Evolutionary conservation across 164 flowering plant species (phyloP).

Genomic region (Nelumbo lutea): DNA sequence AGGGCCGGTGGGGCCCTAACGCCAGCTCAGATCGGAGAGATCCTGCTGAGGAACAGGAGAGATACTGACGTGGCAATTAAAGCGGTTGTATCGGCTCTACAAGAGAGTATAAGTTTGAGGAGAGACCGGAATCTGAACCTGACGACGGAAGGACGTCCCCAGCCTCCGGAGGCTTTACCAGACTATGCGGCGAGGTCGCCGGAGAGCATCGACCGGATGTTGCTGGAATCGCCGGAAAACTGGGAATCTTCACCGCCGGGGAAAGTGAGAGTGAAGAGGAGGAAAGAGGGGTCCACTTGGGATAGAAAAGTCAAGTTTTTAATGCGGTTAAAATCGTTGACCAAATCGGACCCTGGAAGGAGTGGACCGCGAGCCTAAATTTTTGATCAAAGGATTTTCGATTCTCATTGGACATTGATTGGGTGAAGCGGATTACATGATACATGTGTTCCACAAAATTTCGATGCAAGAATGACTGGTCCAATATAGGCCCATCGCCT

Average conservation of each 20-base stretch:
- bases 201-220: slow-evolving; percentile 22
- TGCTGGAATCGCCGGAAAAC: slow-evolving; percentile 33
- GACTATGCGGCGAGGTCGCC: slow-evolving; percentile 17
- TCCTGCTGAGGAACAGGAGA: slow-evolving; percentile 39
- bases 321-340: slow-evolving; percentile 39
- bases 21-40: slow-evolving; percentile 60
- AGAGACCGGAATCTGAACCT: not conserved
- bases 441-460: too few relatives aligned
- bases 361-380: slow-evolving; percentile 12
- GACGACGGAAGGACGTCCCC: slow-evolving; percentile 5
- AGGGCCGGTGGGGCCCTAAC: slow-evolving; percentile 46
- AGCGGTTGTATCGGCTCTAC: slow-evolving; percentile 45
- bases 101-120: slow-evolving; percentile 21
- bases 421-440: too few relatives aligned
- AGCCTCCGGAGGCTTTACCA: not conserved
- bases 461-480: too few relatives aligned
- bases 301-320: slow-evolving; percentile 44
- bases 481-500: too few relatives aligned
- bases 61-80: slow-evolving; percentile 43
- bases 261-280: slow-evolving; percentile 20
- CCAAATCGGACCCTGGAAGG: slow-evolving; percentile 51
- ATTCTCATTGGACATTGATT: too few relatives aligned
- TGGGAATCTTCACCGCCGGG: slow-evolving; percentile 26
- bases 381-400: too few relatives aligned
- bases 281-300: slow-evolving; percentile 28